These are phyloP conservation scores for Talaromyces verruculosus DNA, from an alignment of 2,329 filamentous ascomycete genomes.

Conservation along the genomic window DNA sequence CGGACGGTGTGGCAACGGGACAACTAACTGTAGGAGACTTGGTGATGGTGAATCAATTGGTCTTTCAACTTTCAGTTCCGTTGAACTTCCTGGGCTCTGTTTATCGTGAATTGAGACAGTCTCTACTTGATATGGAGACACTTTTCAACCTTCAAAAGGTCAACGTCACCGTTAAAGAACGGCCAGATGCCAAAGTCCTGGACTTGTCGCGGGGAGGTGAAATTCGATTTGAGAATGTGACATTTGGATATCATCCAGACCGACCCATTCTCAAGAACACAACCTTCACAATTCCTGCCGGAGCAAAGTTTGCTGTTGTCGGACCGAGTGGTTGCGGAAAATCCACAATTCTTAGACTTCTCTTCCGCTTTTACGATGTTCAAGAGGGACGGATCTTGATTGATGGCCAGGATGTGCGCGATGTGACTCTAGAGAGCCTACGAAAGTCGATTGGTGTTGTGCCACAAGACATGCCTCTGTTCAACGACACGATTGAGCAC, in stretches of 20 bases:
- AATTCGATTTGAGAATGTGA: constrained; percentile 92
- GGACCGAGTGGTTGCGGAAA: constrained; percentile 96
- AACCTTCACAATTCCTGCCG: constrained; percentile 84
- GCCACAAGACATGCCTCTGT: constrained; percentile 92
- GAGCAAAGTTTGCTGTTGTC: constrained; percentile 93
- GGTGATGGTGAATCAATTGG: constrained; percentile 98
- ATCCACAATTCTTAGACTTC: constrained; percentile 82
- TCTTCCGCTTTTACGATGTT: constrained; percentile 94
- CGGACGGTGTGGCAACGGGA: constrained; percentile 80
- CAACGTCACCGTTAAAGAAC: constrained; percentile 81
- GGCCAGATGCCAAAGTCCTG: constrained; percentile 70
- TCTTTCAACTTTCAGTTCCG: constrained; percentile 95
- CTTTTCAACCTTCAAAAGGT: constrained; percentile 97
- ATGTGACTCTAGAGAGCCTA: constrained; percentile 78
- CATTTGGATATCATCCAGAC: constrained; percentile 85
- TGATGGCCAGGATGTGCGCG: constrained; percentile 86
- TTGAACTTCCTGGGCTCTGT: constrained; percentile 98
- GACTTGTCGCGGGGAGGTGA: constrained; percentile 74
- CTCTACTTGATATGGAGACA: constrained; percentile 96
- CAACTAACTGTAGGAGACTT: constrained; percentile 87
- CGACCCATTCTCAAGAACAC: constrained; percentile 84
- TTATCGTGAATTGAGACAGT: constrained; percentile 92
- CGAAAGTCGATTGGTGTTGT: constrained; percentile 88
- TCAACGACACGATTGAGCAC: constrained; percentile 94
- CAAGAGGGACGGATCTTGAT: constrained; percentile 82